phyloP scores from a whole-genome alignment of 1,284 basidiomycete species.

The Microbotryum intermedium region DNA sequence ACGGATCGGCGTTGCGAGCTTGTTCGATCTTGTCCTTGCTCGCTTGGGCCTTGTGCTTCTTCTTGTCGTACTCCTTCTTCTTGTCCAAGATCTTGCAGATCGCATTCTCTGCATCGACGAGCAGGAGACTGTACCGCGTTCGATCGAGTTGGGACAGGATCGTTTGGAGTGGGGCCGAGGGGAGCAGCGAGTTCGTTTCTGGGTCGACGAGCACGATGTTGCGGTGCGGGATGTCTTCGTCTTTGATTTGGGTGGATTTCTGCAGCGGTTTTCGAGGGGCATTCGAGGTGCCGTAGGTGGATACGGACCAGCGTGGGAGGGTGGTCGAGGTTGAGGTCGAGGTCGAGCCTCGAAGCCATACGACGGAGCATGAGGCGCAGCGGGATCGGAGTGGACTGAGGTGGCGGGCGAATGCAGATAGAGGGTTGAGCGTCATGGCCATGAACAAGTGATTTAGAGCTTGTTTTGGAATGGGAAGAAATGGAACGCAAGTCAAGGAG shows the following conservation, averaged over 20 bases:
- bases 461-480: too few species aligned
- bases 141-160: slow-evolving; percentile 24
- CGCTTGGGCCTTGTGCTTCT: slow-evolving; percentile 33
- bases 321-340: not conserved
- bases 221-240: slow-evolving; percentile 22
- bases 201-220: slow-evolving; percentile 25
- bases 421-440: too few species aligned
- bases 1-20: slow-evolving; percentile 7
- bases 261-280: not conserved
- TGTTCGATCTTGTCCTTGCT: slow-evolving; percentile 22
- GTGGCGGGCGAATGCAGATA: too few species aligned
- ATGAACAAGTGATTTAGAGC: too few species aligned
- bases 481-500: too few species aligned
- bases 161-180: slow-evolving; percentile 13
- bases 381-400: too few species aligned
- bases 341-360: not conserved
- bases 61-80: slow-evolving; percentile 37
- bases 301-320: not conserved
- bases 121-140: slow-evolving; percentile 14
- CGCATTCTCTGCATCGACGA: slow-evolving; percentile 29
- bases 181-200: slow-evolving; percentile 8
- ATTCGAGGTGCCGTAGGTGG: not conserved
- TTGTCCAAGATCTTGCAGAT: slow-evolving; percentile 42
- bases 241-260: slow-evolving; percentile 4
- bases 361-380: not conserved